These are phyloP conservation scores for Mycena citricolor DNA, from an alignment of 1,284 basidiomycete species.

Conservation along the genomic window DNA sequence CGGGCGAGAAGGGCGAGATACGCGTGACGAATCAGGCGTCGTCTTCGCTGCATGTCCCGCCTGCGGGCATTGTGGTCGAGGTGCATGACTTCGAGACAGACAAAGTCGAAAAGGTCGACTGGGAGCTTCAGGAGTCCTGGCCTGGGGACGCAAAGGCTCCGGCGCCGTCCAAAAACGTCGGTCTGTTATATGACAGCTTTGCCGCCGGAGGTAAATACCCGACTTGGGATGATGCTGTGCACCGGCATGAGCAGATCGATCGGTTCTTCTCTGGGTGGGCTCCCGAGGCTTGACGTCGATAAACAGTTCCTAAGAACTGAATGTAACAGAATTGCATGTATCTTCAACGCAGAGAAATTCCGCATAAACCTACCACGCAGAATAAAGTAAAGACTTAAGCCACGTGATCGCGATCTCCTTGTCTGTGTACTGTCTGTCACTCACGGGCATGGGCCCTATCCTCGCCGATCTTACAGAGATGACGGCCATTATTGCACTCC, in stretches of 20 bases:
- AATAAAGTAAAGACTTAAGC: too few relatives aligned
- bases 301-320: too few relatives aligned
- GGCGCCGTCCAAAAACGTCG: background rate
- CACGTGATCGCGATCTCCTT: too few relatives aligned
- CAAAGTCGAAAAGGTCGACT: constrained; percentile 1
- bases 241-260: constrained; percentile 15
- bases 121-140: constrained; percentile 11
- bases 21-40: constrained; percentile 3
- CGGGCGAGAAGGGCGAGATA: constrained; percentile 16
- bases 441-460: too few relatives aligned
- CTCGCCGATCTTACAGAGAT: too few relatives aligned
- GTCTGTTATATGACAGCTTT: constrained; percentile 15
- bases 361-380: too few relatives aligned
- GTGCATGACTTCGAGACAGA: constrained; percentile 8
- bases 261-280: constrained; percentile 10
- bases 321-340: too few relatives aligned
- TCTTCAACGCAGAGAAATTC: too few relatives aligned
- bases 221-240: constrained; percentile 15
- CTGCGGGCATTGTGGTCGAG: background rate
- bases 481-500: too few relatives aligned
- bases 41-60: background rate
- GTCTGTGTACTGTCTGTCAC: too few relatives aligned
- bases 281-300: too few relatives aligned
- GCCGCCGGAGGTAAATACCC: constrained; percentile 8
- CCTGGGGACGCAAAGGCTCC: constrained; percentile 16